Evolutionary conservation across 257 asterid genomes (phyloP), one percentile per base, ranked within the genome.

Genomic region (Salvia hispanica): DNA sequence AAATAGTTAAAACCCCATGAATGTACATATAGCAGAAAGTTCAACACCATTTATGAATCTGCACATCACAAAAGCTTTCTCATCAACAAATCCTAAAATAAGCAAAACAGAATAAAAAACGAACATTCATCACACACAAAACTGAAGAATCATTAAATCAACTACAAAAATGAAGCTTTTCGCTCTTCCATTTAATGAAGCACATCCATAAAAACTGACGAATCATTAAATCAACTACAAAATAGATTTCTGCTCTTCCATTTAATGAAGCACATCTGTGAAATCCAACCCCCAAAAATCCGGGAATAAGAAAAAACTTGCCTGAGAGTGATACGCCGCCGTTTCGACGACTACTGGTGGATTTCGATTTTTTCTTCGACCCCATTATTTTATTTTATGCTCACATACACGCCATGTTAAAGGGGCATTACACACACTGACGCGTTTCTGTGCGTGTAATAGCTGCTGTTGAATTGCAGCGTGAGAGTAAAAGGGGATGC

Each of bases 261-360:
- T 33, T 51, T 52, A 3, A 28, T 16, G 7, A 36, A 11, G 45
- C 37, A 52, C 46, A 39, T 47, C 54, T 25, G 31, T 25, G 31
- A 25, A 25, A 34, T 56, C 44, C 37, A 75, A 67, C 62, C 25
- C 62, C 21, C 31, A 67, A 61, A 43, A 44, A 56, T 12, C 12
- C 51, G 13, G 33, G 2, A 18, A 18, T 6, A 42, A 14, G 12
- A 56, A 11, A 67, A 46, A 61, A 52, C 77, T 71, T 66, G 72
- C 85, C 85, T 69, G 83, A 78, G 77, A 73, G 75, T 75, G 80
- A 45, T 66, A 64, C 34, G 75, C 76, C 61, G 40, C 79, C 62
- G 33, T 67, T 58, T 65, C 63, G 68, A 59, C 52, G 56, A 46
- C 16, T 72, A 11, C 51, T 71, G 72, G 46, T 45, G 45, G 82